A percentile compares a stretch with the other conserved stretches of the same genome.
Conservation (phyloP, 1,284 basidiomycete genomes). For the Pascua guehoae region DNA sequence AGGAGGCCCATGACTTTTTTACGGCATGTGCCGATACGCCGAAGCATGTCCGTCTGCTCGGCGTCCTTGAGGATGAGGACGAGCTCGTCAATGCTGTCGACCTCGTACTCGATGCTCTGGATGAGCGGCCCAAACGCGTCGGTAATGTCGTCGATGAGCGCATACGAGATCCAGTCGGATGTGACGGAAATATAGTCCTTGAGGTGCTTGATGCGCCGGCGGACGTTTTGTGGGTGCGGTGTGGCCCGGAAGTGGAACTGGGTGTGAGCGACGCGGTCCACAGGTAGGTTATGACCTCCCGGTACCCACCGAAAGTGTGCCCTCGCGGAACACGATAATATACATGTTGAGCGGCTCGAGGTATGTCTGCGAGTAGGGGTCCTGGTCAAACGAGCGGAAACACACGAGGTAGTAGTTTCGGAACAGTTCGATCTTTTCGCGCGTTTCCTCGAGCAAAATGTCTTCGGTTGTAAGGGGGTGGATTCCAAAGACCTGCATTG, state of each 20-base stretch:
- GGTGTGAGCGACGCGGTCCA: not conserved
- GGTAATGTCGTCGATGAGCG: slow-evolving; percentile 98
- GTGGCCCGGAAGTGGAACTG: slow-evolving; percentile 98
- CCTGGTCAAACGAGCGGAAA: slow-evolving; percentile 99
- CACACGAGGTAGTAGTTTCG: slow-evolving; percentile 98
- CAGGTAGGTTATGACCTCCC: not conserved
- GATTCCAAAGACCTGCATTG: slow-evolving; percentile 67
- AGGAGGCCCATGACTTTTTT: slow-evolving; percentile 99
- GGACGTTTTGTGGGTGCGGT: slow-evolving; percentile 96
- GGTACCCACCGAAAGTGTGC: slow-evolving; percentile 77
- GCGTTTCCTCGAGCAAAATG: slow-evolving; percentile 98
- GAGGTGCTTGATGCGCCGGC: slow-evolving; percentile 96
- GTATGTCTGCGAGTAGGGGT: slow-evolving; percentile 94
- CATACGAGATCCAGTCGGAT: slow-evolving; percentile 99
- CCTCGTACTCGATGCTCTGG: slow-evolving; percentile 98
- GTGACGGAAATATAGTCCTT: slow-evolving; percentile 99
- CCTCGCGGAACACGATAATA: slow-evolving; percentile 97
- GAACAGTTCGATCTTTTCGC: slow-evolving; percentile 99
- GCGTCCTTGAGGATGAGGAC: slow-evolving; percentile 91
- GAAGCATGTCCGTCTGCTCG: slow-evolving; percentile 74
- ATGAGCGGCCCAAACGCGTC: slow-evolving; percentile 99
- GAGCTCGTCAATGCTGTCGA: slow-evolving; percentile 97
- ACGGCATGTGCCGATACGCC: slow-evolving; percentile 90
- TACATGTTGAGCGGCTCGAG: slow-evolving; percentile 99
- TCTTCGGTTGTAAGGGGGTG: slow-evolving; percentile 99